Evolutionary conservation across 495 filamentous ascomycete species (phyloP), one percentile per base, ranked within the genome.

Genomic region (Daldinia vernicosa): DNA sequence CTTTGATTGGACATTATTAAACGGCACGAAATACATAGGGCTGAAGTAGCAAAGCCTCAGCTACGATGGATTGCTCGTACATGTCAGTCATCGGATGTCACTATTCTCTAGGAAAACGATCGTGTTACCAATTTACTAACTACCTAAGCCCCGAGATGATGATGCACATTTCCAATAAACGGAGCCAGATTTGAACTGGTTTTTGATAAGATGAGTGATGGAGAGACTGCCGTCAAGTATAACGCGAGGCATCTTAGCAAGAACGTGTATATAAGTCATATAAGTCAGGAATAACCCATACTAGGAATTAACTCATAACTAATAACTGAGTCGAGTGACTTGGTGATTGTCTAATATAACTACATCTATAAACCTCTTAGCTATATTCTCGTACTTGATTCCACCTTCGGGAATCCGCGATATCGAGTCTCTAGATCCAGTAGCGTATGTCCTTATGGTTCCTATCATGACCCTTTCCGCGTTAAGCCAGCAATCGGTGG

Each of bases 1-100:
- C 9, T 17, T 35, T 53, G 60, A 63, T 63, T 53, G 60, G 47
- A 40, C 14, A 54, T 39, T 26, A 53, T 30, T 47, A 47, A 47
- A 47, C 30, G 50, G 53, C 6, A 28, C 50, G 27, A 30, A 53
- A 53, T 53, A 30, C 30, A 53, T 53, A 53, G 7, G 27, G 50
- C 50, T 53, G 50, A 52, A n/a, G 24, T 12, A 27, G 4, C 1
- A 7, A 43, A 17, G 1, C 40, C 50, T 52, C 26, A 47, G 0
- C 43, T 19, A 47, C 17, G 43, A 47, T 17, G 43, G 43, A 47
- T 47, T 40, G 15, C 37, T 40, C 37, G 37, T 40, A 40, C 37
- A 17, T 40, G 39, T 8, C 12, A 39, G 14, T 7, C 37, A n/a
- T 6, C 37, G 1, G 37, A 39, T n/a, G 4, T 45, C 40, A 8